Base-by-base conservation (phyloP, 2,329 filamentous ascomycete genomes). In the Aspergillus persii region DNA sequence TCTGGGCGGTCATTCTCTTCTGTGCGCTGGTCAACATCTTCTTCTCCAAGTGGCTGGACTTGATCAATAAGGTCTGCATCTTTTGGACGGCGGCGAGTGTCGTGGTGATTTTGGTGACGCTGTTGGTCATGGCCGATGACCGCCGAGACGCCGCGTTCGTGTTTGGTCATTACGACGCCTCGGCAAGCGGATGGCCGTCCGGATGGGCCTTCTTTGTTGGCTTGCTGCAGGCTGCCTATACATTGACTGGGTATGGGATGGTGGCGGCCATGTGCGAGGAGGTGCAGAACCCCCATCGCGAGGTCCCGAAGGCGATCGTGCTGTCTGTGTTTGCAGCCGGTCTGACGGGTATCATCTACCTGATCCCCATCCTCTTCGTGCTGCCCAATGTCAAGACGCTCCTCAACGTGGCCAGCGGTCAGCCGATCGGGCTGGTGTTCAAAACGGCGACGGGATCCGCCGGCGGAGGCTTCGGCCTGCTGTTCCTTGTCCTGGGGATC, bases 401-500 rank as follows among this genome's bases (percentile, higher is more conserved):
- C 15, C 84, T 90, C 30, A 73, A 76, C 2, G 88, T 89, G 12
- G 83, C 88, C 26, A 91, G 86, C 67, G 88, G 87, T 8, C 90
- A 93, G 68, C 90, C 91, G 1, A 89, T 94, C 62, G 89, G 88
- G 8, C 79, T 88, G 3, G 78, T 93, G 33, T 93, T 93, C 82
- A 90, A 90, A 76, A 86, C 80, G 0, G 89, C 87, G 8, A 92
- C 90, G 0, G 89, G 89, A 1, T 90, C 88, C 23, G 82, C 87
- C 1, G 86, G 80, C 4, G 90, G 89, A 27, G 90, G 90, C 0
- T 92, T 94, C 64, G 89, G 87, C 0, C 80, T 93, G 5, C 80
- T 92, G 12, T 89, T 93, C 74, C 78, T 93, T 2, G 86, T 94
- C 64, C 81, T 93, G 27, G 89, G 89, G 1, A 91, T 94, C 67